phyloP scores from a whole-genome alignment of 192 early-diverging fungal species.

The Phlyctochytrium planicorne region DNA sequence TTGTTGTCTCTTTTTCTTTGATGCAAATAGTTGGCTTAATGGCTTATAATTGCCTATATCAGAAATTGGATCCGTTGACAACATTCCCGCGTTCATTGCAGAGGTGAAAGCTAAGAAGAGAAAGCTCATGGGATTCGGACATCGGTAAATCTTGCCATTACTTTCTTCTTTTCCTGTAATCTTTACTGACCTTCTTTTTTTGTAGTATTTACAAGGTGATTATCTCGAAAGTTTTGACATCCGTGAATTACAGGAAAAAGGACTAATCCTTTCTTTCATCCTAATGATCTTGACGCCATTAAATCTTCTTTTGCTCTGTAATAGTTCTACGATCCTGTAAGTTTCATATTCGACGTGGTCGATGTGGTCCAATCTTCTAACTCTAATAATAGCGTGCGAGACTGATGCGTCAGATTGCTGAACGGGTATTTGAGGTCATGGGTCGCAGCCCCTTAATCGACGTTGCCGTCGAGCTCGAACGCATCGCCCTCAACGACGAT shows the following conservation, averaged over 20 bases:
- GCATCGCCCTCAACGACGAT: conserved; percentile 56
- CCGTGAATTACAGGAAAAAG: too few relatives aligned
- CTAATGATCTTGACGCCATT: too few relatives aligned
- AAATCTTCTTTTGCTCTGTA: too few relatives aligned
- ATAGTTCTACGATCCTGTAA: conserved; percentile 1
- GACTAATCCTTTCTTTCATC: too few relatives aligned
- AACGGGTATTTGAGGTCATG: conserved; percentile 60
- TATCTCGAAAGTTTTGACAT: too few relatives aligned
- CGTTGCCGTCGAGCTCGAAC: conserved; percentile 63
- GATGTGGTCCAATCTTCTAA: too few relatives aligned
- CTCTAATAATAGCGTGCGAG: conserved; percentile 55
- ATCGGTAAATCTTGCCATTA: conserved; percentile 20
- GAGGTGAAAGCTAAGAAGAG: conserved; percentile 59
- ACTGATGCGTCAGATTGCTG: conserved; percentile 57
- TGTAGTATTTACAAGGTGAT: conserved; percentile 56
- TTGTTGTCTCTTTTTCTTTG: neutral
- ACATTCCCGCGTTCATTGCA: conserved; percentile 59
- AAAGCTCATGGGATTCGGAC: conserved; percentile 60
- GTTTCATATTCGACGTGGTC: too few relatives aligned
- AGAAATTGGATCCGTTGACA: conserved; percentile 57
- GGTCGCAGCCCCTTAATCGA: conserved; percentile 62
- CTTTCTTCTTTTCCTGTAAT: neutral
- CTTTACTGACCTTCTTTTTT: conserved; percentile 2
- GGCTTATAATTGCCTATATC: neutral
- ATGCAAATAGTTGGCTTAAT: neutral